Evolutionary conservation across 1,284 basidiomycete species (phyloP).

Genomic region (Ceratobasidium sp.): DNA sequence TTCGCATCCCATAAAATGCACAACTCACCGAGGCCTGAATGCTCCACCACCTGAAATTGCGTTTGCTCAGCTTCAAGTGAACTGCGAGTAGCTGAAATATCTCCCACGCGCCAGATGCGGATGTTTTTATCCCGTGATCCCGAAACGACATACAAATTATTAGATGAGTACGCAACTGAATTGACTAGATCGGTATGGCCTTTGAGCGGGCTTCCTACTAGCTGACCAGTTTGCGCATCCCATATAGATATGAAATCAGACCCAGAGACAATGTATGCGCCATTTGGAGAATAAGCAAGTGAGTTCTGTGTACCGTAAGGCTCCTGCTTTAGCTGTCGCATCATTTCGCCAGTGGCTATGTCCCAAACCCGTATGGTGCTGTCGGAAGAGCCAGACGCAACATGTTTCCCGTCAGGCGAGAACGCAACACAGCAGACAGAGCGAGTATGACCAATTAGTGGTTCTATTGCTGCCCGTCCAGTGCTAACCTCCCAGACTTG

Average conservation of each 20-base stretch:
- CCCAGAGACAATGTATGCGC: too few species aligned
- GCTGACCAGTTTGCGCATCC: constrained; percentile 17
- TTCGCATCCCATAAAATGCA: too few species aligned
- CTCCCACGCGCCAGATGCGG: too few species aligned
- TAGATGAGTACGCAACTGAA: background rate
- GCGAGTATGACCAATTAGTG: constrained; percentile 60
- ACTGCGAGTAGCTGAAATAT: too few species aligned
- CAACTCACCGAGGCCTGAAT: too few species aligned
- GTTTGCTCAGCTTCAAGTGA: too few species aligned
- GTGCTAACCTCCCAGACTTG: constrained; percentile 59
- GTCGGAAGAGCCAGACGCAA: constrained; percentile 29
- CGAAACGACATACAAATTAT: background rate
- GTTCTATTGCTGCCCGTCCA: constrained; percentile 52
- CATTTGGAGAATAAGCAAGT: too few species aligned
- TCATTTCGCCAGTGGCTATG: too few species aligned
- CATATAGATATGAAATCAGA: background rate
- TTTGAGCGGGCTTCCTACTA: constrained; percentile 9
- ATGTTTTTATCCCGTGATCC: too few species aligned
- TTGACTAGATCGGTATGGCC: background rate
- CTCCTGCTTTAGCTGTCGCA: too few species aligned
- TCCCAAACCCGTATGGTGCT: constrained; percentile 9
- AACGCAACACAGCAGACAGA: constrained; percentile 62
- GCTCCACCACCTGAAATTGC: too few species aligned
- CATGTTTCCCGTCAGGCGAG: constrained; percentile 54
- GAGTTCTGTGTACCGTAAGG: too few species aligned